Evolutionary conservation across 495 filamentous ascomycete species (phyloP).

Genomic region (Tuber microsphaerosporum): DNA sequence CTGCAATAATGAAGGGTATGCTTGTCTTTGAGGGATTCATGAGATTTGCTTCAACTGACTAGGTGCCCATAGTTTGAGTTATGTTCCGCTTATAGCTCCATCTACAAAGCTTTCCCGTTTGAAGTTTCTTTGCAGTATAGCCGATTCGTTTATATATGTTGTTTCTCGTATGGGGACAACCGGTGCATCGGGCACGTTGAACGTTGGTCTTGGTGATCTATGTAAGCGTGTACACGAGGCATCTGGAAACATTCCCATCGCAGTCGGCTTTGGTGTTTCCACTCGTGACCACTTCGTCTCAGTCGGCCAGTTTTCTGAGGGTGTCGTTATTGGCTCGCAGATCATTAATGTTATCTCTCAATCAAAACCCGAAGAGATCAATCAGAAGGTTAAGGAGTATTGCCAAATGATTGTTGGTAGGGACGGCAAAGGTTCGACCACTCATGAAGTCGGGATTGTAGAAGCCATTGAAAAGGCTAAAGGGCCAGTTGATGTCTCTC

Average conservation of each 20-base stretch:
- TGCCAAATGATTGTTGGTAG: conserved; percentile 72
- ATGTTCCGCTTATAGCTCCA: conserved; percentile 90
- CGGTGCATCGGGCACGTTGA: conserved; percentile 76
- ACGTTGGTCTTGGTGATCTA: conserved; percentile 68
- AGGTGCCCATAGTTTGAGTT: conserved; percentile 59
- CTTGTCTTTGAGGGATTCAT: background rate
- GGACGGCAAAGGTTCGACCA: conserved; percentile 47
- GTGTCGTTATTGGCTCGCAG: conserved; percentile 95
- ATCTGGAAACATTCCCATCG: conserved; percentile 82
- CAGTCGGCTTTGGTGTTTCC: conserved; percentile 92
- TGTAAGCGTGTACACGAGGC: conserved; percentile 80
- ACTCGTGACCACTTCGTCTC: conserved; percentile 88
- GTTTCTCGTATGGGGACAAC: conserved; percentile 97
- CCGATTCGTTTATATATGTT: conserved; percentile 98
- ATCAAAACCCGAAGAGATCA: conserved; percentile 60
- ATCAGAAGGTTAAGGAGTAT: conserved; percentile 76
- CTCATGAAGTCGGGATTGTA: conserved; percentile 57
- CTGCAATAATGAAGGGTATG: conserved; percentile 67
- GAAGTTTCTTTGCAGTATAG: conserved; percentile 91
- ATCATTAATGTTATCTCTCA: conserved; percentile 73
- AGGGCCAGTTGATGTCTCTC: conserved; percentile 49
- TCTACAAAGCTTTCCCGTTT: conserved; percentile 86
- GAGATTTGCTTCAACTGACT: background rate
- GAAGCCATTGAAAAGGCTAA: conserved; percentile 54
- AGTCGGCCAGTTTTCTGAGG: conserved; percentile 76